A percentile compares a stretch with the other conserved stretches of the same genome.
These are phyloP conservation scores for Phytophthora syringae DNA, from an alignment of 352 stramenopile genomes.

Conservation along the genomic window DNA sequence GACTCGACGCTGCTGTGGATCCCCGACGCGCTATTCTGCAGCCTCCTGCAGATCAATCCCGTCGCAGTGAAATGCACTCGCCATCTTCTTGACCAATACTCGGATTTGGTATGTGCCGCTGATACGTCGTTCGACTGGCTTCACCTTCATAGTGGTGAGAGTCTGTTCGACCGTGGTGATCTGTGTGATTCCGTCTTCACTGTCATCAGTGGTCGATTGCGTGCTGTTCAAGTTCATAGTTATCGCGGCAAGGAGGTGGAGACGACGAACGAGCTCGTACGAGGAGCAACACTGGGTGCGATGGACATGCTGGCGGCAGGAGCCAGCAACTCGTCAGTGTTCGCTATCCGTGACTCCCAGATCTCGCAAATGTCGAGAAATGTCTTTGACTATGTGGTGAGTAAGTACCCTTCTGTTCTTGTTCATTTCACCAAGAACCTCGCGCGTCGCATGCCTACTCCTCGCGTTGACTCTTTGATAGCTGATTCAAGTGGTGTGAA, in stretches of 20 bases:
- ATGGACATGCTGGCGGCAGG: conserved; percentile 85
- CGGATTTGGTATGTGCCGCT: conserved; percentile 64
- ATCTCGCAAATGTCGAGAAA: conserved; percentile 89
- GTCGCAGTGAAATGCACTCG: conserved; percentile 62
- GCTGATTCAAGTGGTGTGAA: conserved; percentile 46
- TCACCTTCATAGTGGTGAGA: conserved; percentile 84
- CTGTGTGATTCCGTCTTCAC: conserved; percentile 84
- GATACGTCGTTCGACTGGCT: conserved; percentile 88
- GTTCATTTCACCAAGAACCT: conserved; percentile 85
- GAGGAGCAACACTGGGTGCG: conserved; percentile 77
- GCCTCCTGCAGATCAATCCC: conserved; percentile 55
- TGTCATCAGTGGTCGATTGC: conserved; percentile 79
- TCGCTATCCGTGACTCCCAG: conserved; percentile 86
- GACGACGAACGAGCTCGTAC: conserved; percentile 82
- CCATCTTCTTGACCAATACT: conserved; percentile 81
- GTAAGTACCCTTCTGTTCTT: conserved; percentile 64
- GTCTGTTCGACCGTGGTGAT: conserved; percentile 78
- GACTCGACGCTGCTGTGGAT: conserved; percentile 60
- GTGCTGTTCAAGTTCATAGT: conserved; percentile 71
- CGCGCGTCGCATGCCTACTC: conserved; percentile 63
- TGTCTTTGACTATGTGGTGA: conserved; percentile 88
- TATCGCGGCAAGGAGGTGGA: conserved; percentile 71
- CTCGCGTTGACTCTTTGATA: conserved; percentile 39
- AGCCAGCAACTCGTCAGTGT: conserved; percentile 81
- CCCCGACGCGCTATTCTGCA: conserved; percentile 61